These are phyloP conservation scores for Pulveroboletus sp. DNA, from an alignment of 768 basidiomycete species.

Conservation along the genomic window DNA sequence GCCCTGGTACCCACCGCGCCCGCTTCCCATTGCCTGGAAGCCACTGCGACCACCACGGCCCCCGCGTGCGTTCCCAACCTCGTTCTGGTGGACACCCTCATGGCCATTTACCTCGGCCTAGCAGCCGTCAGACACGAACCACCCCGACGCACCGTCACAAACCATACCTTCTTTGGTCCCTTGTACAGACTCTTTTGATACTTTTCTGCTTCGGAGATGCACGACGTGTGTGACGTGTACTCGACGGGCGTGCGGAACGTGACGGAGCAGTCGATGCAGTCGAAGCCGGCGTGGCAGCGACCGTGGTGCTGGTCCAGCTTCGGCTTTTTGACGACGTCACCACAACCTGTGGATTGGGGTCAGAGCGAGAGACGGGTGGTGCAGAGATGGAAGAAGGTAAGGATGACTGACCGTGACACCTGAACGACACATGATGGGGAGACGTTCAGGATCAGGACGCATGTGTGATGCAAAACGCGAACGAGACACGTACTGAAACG, in stretches of 20 bases:
- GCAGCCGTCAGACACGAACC: neutral
- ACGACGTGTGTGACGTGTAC: conserved; percentile 78
- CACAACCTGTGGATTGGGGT: conserved; percentile 47
- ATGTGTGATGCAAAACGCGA: neutral
- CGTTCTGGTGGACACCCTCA: conserved; percentile 1
- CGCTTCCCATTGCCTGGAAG: conserved; percentile 26
- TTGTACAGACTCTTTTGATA: conserved; percentile 86
- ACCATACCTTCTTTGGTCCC: conserved; percentile 54
- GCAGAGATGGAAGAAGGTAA: neutral
- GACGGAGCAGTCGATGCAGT: conserved; percentile 85
- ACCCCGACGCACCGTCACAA: neutral
- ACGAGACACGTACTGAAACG: conserved; percentile 56
- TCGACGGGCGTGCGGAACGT: conserved; percentile 73
- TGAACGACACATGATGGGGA: conserved; percentile 26
- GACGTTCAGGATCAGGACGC: neutral
- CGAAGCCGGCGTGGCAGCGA: conserved; percentile 63
- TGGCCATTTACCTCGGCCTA: neutral
- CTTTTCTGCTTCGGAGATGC: conserved; percentile 89
- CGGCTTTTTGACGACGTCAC: conserved; percentile 89
- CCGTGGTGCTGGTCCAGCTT: conserved; percentile 76
- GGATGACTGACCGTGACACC: conserved; percentile 60
- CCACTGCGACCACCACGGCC: conserved; percentile 5
- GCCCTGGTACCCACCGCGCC: conserved; percentile 28
- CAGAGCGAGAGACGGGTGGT: neutral
- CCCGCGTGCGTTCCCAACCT: conserved; percentile 12